Percentiles rank a stretch among this genome's conserved stretches.
Evolutionary conservation across 2,329 filamentous ascomycete genomes (phyloP).

Genomic region (Claviceps sp.): DNA sequence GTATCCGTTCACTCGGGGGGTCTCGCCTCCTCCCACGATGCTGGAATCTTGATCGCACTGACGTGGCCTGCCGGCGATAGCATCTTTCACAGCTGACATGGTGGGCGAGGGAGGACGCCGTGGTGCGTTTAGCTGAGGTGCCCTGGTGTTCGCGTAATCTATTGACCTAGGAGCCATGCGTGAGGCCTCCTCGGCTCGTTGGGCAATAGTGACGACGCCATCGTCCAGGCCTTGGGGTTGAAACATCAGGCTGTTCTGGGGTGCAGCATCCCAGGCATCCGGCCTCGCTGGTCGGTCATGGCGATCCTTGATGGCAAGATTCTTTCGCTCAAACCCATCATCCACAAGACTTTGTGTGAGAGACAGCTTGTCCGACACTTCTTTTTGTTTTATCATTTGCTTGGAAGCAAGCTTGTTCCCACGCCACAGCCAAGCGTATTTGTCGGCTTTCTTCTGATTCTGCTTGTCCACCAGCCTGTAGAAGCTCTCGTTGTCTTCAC

Average conservation of each 20-base stretch:
- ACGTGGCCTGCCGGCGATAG: conserved; percentile 61
- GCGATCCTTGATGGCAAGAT: conserved; percentile 50
- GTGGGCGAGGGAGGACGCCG: conserved; percentile 60
- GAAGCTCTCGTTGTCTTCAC: conserved; percentile 96
- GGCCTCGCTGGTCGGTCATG: conserved; percentile 63
- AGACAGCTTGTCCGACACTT: conserved; percentile 40
- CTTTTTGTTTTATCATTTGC: conserved; percentile 56
- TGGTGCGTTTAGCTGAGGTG: conserved; percentile 38
- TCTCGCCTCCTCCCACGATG: conserved; percentile 52
- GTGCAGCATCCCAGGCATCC: conserved; percentile 59
- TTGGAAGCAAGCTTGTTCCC: conserved; percentile 80
- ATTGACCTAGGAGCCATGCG: conserved; percentile 65
- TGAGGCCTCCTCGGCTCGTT: conserved; percentile 56
- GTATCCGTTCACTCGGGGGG: conserved; percentile 85
- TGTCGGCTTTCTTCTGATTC: conserved; percentile 71
- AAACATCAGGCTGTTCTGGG: conserved; percentile 85
- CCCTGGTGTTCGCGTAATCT: conserved; percentile 70
- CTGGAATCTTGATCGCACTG: conserved; percentile 47
- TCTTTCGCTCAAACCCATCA: conserved; percentile 43
- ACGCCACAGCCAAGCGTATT: conserved; percentile 79
- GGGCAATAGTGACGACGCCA: conserved; percentile 44
- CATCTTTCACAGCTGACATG: conserved; percentile 70
- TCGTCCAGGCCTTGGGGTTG: conserved; percentile 52
- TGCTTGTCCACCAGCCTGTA: conserved; percentile 84
- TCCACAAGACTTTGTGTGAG: conserved; percentile 34